phyloP scores from a whole-genome alignment of 164 flowering plant genomes.

The Dillenia suffruticosa region DNA sequence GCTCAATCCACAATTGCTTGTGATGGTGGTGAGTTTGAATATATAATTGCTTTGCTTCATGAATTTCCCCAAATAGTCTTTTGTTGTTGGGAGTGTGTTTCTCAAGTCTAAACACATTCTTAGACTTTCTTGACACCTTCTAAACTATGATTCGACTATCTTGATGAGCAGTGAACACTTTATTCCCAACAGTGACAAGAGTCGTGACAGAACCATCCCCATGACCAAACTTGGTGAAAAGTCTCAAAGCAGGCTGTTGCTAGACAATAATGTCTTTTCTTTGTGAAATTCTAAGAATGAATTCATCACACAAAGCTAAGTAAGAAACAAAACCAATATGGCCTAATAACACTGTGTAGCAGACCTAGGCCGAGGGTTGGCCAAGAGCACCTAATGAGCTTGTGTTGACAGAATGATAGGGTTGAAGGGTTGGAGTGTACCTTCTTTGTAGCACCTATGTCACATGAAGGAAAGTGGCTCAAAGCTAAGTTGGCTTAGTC shows the following conservation, averaged over 20 bases:
- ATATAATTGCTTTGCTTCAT: slow-evolving; percentile 80
- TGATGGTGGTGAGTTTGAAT: slow-evolving; percentile 77
- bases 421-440: no score
- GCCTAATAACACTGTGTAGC: slow-evolving; percentile 45
- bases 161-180: slow-evolving; percentile 91
- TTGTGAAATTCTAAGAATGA: slow-evolving; percentile 84
- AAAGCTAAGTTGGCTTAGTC: no score
- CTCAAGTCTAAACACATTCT: slow-evolving; percentile 63
- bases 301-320: slow-evolving; percentile 88
- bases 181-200: slow-evolving; percentile 60
- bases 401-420: no score
- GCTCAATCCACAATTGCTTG: slow-evolving; percentile 87
- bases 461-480: no score
- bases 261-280: slow-evolving; percentile 90
- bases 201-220: slow-evolving; percentile 91
- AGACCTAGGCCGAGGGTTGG: no score
- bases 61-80: slow-evolving; percentile 82
- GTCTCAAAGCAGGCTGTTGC: slow-evolving; percentile 90
- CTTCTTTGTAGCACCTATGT: no score
- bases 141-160: slow-evolving; percentile 84
- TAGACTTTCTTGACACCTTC: slow-evolving; percentile 76
- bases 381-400: no score
- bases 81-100: slow-evolving; percentile 80
- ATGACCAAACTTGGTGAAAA: slow-evolving; percentile 78
- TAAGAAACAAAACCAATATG: slow-evolving; percentile 80